Base-by-base conservation (phyloP, 768 basidiomycete genomes). In the Phylloporus arenicola region DNA sequence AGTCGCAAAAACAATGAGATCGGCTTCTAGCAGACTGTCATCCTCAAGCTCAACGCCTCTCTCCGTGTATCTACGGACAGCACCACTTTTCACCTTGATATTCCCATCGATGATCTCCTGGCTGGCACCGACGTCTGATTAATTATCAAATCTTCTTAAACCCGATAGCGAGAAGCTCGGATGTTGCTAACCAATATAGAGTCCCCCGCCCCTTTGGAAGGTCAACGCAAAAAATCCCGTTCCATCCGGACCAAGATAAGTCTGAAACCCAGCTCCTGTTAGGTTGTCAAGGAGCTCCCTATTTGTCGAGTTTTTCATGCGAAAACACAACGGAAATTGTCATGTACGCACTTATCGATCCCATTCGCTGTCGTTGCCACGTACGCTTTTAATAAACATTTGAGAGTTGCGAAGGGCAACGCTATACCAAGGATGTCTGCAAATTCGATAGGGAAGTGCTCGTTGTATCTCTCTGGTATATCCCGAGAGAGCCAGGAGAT, bases 71-170 rank as follows among this genome's bases (percentile, higher is more conserved):
- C 47, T 45, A 27, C 50, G 54, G 16, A 69, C 50, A n/a, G 39
- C 45, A 22, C 72, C 72, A 47, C 67, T 69, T 63, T 73, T 78
- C 57, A 80, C 59, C 57, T 77, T 78, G 70, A 82, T 79, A 41
- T 67, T 67, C 19, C 80, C 77, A 22, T 75, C 69, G 22, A 69
- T 70, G 49, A 80, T 77, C 48, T 75, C 63, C 51, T 68, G 63
- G 33, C 74, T 70, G 0, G 73, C 66, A n/a, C 75, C 78, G 0
- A 61, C 63, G 46, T 70, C 71, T 69, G 43, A 25, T 25, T 47
- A 13, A 35, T 27, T 8, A 39, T 41, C 3, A 42, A 27, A 14
- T 2, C 0, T 11, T 6, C 17, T 47, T 29, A 20, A 29, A 37
- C 2, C 33, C 22, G 11, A 17, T 16, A 16, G 11, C 12, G 14